Percentiles rank a stretch among this genome's conserved stretches.
Conservation (phyloP, 2,329 filamentous ascomycete genomes). For the Aspergillus japonicus region DNA sequence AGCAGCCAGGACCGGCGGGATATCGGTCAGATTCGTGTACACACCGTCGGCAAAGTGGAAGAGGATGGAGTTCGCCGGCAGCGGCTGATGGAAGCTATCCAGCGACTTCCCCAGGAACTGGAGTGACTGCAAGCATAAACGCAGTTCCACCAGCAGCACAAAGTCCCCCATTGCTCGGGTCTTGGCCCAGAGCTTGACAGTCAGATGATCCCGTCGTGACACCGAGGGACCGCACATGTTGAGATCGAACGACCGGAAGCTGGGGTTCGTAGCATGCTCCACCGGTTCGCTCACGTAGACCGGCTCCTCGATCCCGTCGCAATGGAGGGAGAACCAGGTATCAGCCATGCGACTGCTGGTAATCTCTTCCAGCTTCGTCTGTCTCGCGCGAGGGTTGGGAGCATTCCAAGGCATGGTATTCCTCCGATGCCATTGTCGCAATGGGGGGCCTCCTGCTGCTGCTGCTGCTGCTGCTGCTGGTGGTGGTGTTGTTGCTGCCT, state of each 20-base stretch:
- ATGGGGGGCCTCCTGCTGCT: slow-evolving; percentile 15
- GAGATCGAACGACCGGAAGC: slow-evolving; percentile 82
- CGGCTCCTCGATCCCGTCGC: slow-evolving; percentile 63
- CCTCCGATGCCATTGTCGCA: slow-evolving; percentile 45
- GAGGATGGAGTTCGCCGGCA: slow-evolving; percentile 78
- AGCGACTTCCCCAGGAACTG: slow-evolving; percentile 72
- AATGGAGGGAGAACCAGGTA: slow-evolving; percentile 83
- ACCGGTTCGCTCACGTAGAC: slow-evolving; percentile 87
- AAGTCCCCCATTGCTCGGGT: slow-evolving; percentile 53
- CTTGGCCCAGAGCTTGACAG: slow-evolving; percentile 72
- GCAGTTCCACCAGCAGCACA: slow-evolving; percentile 69
- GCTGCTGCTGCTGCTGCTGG: background rate
- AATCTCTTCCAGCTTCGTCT: slow-evolving; percentile 73
- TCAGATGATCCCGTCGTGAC: slow-evolving; percentile 64
- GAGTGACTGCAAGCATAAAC: slow-evolving; percentile 68
- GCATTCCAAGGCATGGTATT: slow-evolving; percentile 65
- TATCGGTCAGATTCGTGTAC: slow-evolving; percentile 71
- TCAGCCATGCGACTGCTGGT: slow-evolving; percentile 74
- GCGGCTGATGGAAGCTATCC: slow-evolving; percentile 65
- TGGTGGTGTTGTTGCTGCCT: slow-evolving; percentile 18
- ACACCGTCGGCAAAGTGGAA: slow-evolving; percentile 85
- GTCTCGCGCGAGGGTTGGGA: slow-evolving; percentile 59
- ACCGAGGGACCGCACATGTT: slow-evolving; percentile 60
- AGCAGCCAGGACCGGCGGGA: slow-evolving; percentile 50
- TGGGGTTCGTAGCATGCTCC: slow-evolving; percentile 82